These are phyloP conservation scores for Alnus rubra DNA, from an alignment of 306 rosid species.

Conservation along the genomic window DNA sequence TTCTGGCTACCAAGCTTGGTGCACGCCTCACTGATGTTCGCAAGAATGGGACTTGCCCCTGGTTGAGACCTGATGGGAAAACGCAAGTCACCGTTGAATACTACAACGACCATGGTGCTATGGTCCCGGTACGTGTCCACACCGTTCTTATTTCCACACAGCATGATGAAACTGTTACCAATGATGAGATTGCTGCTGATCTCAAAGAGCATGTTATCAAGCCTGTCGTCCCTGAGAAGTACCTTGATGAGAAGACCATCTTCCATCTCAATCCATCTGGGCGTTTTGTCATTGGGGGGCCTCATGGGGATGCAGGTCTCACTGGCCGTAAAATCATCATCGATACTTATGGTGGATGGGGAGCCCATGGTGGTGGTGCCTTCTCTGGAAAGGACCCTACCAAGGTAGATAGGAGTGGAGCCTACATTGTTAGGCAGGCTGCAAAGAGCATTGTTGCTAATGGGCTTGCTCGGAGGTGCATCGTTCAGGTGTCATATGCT, in stretches of 20 bases:
- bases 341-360: constrained; percentile 75
- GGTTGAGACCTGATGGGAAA: constrained; percentile 69
- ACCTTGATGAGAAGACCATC: constrained; percentile 65
- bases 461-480: constrained; percentile 62
- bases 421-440: constrained; percentile 70
- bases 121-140: constrained; percentile 60
- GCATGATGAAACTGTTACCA: constrained; percentile 68
- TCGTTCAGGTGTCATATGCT: constrained; percentile 70
- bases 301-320: constrained; percentile 70
- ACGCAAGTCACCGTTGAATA: constrained; percentile 70
- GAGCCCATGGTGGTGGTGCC: constrained; percentile 78
- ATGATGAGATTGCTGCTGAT: constrained; percentile 65
- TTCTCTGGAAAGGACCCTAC: constrained; percentile 70
- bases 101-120: constrained; percentile 60
- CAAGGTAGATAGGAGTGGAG: constrained; percentile 68
- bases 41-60: constrained; percentile 58
- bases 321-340: constrained; percentile 63
- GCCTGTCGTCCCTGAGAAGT: constrained; percentile 60
- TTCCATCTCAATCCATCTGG: constrained; percentile 71
- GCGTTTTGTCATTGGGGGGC: constrained; percentile 69
- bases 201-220: constrained; percentile 64
- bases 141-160: constrained; percentile 66
- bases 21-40: constrained; percentile 63
- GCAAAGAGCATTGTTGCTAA: constrained; percentile 68
- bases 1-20: constrained; percentile 64